Evolutionary conservation across 2,329 filamentous ascomycete genomes (phyloP), one percentile per base, ranked within the genome.

Genomic region (Capronia epimyces): DNA sequence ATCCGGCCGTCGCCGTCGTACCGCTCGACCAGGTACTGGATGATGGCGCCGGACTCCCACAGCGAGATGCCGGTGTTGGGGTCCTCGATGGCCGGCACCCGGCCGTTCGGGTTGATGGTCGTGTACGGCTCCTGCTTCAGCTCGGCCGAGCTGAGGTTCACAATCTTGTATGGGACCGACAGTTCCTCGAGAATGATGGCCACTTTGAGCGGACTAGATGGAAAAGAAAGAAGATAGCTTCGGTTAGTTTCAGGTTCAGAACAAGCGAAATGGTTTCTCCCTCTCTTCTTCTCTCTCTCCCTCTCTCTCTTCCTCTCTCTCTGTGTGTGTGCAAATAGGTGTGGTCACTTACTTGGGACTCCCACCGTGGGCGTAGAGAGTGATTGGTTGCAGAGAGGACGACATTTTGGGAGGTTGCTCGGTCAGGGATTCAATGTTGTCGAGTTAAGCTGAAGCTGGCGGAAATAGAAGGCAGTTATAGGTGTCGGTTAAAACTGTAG

Each of bases 21-120:
- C 8, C 56, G 64, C 20, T 74, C 71, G 22, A 73, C 48, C 1
- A 74, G 64, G 51, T 74, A 74, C 52, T 72, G 65, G 53, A 72
- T 43, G 45, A 74, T 73, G 37, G 71, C 71, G 34, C 70, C 71
- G 16, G 69, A 71, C 50, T 75, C 71, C 70, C 71, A 72, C 1
- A 73, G 53, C 0, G 67, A 71, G 44, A 72, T 56, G 15, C 49
- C 48, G 9, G 65, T 70, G 58, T 69, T 69, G 31, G 66, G 65
- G 45, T 69, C 67, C 24, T 66, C 44, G 31, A 69, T 66, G 21
- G 66, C 59, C 8, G 67, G 67, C 2, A 67, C 29, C 3, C 67
- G 66, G 22, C 67, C 67, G 34, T 60, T 58, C 24, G 55, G 57
- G 20, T 56, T 59, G 39, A 59, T 32, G 12, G 43, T 43, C 5